Conservation (phyloP, 164 flowering plant genomes). For the Annona squamosa region DNA sequence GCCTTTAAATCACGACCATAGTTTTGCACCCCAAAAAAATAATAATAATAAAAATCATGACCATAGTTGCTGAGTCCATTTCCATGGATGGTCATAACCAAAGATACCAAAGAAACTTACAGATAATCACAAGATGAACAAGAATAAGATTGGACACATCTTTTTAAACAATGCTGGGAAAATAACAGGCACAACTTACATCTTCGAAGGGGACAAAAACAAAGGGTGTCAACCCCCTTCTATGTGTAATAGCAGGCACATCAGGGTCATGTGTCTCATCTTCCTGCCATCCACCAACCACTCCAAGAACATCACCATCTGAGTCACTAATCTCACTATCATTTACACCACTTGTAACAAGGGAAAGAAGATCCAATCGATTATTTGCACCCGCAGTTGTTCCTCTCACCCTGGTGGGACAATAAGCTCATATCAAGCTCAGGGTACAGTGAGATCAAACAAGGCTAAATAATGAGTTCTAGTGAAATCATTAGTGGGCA, state of each 20-base stretch:
- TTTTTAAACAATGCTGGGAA: not conserved
- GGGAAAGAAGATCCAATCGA: constrained; percentile 77
- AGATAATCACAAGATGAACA: not conserved
- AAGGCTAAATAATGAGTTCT: not conserved
- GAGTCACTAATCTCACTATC: constrained; percentile 40
- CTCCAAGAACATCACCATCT: constrained; percentile 67
- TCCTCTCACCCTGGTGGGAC: constrained; percentile 68
- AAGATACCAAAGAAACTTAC: not conserved
- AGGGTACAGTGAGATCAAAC: not conserved
- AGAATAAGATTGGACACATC: not conserved
- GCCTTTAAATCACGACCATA: no score
- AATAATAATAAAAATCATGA: no score
- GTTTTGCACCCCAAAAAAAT: no score
- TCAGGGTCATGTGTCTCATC: constrained; percentile 94
- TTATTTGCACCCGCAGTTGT: constrained; percentile 84
- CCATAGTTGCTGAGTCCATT: not conserved
- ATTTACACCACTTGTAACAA: constrained; percentile 80
- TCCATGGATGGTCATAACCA: not conserved
- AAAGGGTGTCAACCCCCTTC: constrained; percentile 77
- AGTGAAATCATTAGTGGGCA: no score
- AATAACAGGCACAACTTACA: constrained; percentile 26
- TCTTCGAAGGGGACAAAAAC: constrained; percentile 92
- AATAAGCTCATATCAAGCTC: constrained; percentile 1
- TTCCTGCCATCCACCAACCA: constrained; percentile 78
- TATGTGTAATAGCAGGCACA: constrained; percentile 88